Percentiles rank a stretch among this genome's conserved stretches.
These are phyloP conservation scores for Auricularia sp. DNA, from an alignment of 768 basidiomycete species.

Conservation along the genomic window DNA sequence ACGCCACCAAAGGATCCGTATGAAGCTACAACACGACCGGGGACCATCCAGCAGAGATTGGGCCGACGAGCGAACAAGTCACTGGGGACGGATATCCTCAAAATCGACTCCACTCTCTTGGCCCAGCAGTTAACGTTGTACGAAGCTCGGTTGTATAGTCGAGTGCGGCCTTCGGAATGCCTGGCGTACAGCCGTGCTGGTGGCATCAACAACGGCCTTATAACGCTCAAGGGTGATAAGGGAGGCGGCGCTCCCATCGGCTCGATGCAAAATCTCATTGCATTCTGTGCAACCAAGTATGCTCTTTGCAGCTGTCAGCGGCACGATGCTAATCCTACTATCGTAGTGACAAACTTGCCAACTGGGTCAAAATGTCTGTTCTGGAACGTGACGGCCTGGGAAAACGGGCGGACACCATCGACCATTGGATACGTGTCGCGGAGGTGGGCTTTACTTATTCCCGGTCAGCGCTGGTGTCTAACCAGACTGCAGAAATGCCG, in stretches of 20 bases:
- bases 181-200: slow-evolving; percentile 24
- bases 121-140: slow-evolving; percentile 76
- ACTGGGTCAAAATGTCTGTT: slow-evolving; percentile 61
- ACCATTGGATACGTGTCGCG: slow-evolving; percentile 70
- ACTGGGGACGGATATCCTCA: slow-evolving; percentile 51
- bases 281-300: slow-evolving; percentile 44
- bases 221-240: slow-evolving; percentile 24
- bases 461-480: background rate
- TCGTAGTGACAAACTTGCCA: slow-evolving; percentile 50
- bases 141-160: slow-evolving; percentile 59
- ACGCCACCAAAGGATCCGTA: slow-evolving; percentile 10
- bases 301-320: slow-evolving; percentile 23
- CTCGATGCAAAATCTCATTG: slow-evolving; percentile 5
- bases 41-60: slow-evolving; percentile 7
- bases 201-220: slow-evolving; percentile 33
- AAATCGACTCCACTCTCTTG: slow-evolving; percentile 56
- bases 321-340: slow-evolving; percentile 33
- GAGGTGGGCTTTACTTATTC: slow-evolving; percentile 38
- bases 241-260: slow-evolving; percentile 35
- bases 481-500: slow-evolving; percentile 48
- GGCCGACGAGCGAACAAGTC: slow-evolving; percentile 34
- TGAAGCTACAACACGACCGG: slow-evolving; percentile 15
- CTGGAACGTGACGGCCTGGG: slow-evolving; percentile 40
- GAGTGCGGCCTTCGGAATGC: slow-evolving; percentile 66
- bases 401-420: slow-evolving; percentile 48